Conservation (phyloP, 352 stramenopile genomes). For the Proteromonas lacertae region DNA sequence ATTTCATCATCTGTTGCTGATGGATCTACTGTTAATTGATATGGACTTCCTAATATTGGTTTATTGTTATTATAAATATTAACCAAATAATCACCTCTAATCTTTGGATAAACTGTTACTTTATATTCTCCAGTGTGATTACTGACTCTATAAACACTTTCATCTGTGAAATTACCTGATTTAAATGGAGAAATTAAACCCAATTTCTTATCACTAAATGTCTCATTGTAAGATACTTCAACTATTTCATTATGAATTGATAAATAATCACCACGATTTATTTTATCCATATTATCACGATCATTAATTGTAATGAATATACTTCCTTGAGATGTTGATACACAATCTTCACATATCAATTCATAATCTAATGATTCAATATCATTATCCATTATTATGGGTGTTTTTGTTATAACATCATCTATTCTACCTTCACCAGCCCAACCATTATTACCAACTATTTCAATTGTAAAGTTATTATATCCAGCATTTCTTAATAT, state of each 20-base stretch:
- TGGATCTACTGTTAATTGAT: conserved; percentile 25
- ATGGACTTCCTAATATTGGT: conserved; percentile 44
- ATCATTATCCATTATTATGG: not conserved
- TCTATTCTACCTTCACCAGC: not conserved
- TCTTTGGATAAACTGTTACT: no score
- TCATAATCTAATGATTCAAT: not conserved
- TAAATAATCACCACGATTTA: not conserved
- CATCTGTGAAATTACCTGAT: no score
- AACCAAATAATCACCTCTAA: no score
- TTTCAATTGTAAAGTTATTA: not conserved
- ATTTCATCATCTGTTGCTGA: conserved; percentile 10
- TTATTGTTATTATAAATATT: no score
- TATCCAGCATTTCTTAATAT: conserved; percentile 5
- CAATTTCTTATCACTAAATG: no score
- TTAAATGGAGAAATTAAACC: no score
- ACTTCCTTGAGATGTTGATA: not conserved
- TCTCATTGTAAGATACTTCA: not conserved
- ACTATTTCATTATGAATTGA: not conserved
- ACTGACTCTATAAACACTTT: no score
- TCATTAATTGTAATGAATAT: not conserved
- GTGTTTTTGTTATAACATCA: not conserved
- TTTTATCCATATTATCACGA: not conserved
- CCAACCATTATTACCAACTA: conserved; percentile 1
- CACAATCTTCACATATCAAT: not conserved
- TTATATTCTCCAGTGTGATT: no score